Evolutionary conservation across 2,329 filamentous ascomycete species (phyloP).

Genomic region (Colletotrichum scovillei): DNA sequence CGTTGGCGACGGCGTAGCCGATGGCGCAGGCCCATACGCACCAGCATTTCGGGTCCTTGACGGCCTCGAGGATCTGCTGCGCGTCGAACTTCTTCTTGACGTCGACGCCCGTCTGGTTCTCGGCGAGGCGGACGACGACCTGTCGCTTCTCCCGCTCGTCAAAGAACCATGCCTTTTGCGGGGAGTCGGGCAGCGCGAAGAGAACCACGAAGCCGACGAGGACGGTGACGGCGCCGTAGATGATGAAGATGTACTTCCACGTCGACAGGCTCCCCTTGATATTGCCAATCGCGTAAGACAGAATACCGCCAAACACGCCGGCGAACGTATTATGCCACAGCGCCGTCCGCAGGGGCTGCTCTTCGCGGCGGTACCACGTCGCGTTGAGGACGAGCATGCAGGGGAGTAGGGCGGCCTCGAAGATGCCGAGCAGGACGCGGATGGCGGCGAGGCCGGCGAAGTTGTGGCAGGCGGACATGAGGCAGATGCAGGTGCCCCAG

Average conservation of each 20-base stretch:
- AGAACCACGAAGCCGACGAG: slow-evolving; percentile 69
- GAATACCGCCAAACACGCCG: slow-evolving; percentile 58
- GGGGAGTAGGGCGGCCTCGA: slow-evolving; percentile 49
- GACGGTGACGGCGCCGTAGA: slow-evolving; percentile 71
- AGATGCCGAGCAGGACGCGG: slow-evolving; percentile 39
- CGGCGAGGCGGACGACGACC: slow-evolving; percentile 76
- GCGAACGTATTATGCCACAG: slow-evolving; percentile 67
- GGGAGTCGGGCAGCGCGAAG: slow-evolving; percentile 66
- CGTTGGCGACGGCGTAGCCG: slow-evolving; percentile 73
- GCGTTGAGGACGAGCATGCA: slow-evolving; percentile 60
- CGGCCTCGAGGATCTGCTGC: slow-evolving; percentile 70
- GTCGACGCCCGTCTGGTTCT: slow-evolving; percentile 81
- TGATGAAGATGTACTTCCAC: slow-evolving; percentile 65
- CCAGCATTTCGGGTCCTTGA: slow-evolving; percentile 63
- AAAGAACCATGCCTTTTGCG: slow-evolving; percentile 64
- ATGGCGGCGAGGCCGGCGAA: slow-evolving; percentile 37
- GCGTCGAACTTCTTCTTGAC: slow-evolving; percentile 73
- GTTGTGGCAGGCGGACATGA: slow-evolving; percentile 49
- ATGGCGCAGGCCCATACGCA: slow-evolving; percentile 71
- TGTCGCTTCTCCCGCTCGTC: slow-evolving; percentile 74
- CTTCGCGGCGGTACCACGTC: slow-evolving; percentile 60
- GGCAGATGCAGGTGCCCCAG: slow-evolving; percentile 49
- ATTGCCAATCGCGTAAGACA: slow-evolving; percentile 56
- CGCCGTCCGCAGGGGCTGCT: slow-evolving; percentile 73
- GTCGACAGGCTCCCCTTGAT: slow-evolving; percentile 40